Evolutionary conservation across 2,329 filamentous ascomycete species (phyloP), one percentile per base, ranked within the genome.

Genomic region (Diaporthe australafricana): DNA sequence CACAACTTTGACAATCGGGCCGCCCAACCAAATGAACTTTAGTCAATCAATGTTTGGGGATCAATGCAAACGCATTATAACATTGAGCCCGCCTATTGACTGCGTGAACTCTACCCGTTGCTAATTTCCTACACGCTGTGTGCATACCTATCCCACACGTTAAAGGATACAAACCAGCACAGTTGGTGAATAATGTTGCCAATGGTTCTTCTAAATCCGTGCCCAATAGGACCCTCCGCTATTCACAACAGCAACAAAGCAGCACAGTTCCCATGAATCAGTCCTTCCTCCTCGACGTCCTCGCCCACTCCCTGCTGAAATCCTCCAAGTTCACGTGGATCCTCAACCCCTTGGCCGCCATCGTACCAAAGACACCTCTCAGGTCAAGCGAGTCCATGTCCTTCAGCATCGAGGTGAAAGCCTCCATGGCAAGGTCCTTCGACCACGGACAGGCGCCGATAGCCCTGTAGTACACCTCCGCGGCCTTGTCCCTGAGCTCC

Each of bases 241-340:
- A 12, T 27, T 3, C 17, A 55, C 17, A 25, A 27, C 14, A 42
- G 55, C n/a, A 27, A 20, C 30, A 4, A 6, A 7, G 1, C 14
- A 42, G 35, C 25, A 11, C 17, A 27, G 16, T 5, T 8, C 20
- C 5, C 17, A 55, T n/a, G 32, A 35, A 5, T 35, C 14, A 35
- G 9, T 25, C n/a, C 22, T n/a, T 47, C 42, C 42, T 57, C 20
- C 42, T 47, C 40, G 66, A 35, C 30, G 14, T 74, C 45, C 67
- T 75, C 32, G 78, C 78, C 77, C 81, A 83, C 47, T 75, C 75
- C 56, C 79, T 80, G 56, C 86, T 74, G 75, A 85, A 87, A 68
- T 85, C 87, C 0, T 88, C 86, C 77, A 89, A 75, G 48, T 89
- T 87, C 5, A 87, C 80, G 74, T 88, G 85, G 0, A 89, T 78